Base-by-base conservation (phyloP, 1,284 basidiomycete genomes). In the Pseudozyma sp. region DNA sequence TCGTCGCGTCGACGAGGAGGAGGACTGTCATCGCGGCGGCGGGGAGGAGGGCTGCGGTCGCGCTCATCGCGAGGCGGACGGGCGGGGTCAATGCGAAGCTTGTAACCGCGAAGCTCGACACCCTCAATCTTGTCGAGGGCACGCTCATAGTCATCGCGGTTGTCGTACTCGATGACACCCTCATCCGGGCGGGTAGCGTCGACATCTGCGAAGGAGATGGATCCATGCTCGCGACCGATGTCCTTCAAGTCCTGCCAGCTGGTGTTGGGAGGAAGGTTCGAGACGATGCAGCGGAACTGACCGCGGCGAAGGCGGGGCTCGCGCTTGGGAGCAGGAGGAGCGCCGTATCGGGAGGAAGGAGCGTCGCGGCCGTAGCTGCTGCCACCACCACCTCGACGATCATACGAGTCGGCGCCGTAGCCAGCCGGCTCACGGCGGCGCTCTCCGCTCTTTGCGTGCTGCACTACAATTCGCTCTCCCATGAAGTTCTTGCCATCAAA, bases 171-270 rank as follows among this genome's bases (percentile, higher is more conserved):
- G 43, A 84, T 71, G 30, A 80, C 70, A 52, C 82, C 82, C 56
- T 84, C 79, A 30, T 82, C 82, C 8, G 81, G 78, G 24, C 80
- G 77, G n/a, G 55, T 44, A 17, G 77, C 68, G 54, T 81, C 80
- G 46, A 84, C 78, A 47, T 84, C 81, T 43, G 82, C 80, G 50
- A 81, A 84, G 0, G 75, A 74, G 63, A 82, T 71, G 49, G 73
- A 67, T 19, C 96, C 96, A 1, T 94, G 92, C 75, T 93, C 92
- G 52, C 96, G 90, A 85, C 98, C 97, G 51, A 98, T 89, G 85
- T 98, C 96, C 82, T 99, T 98, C 74, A 99, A 89, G 86, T 99
- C 96, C 86, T 97, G 94, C 94, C 94, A 97, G 72, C 93, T 90
- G 33, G 94, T 93, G 72, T 93, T 89, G 86, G 94, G 94, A 0